Base-by-base conservation (phyloP, 2,329 filamentous ascomycete species). In the Exophiala sp. region DNA sequence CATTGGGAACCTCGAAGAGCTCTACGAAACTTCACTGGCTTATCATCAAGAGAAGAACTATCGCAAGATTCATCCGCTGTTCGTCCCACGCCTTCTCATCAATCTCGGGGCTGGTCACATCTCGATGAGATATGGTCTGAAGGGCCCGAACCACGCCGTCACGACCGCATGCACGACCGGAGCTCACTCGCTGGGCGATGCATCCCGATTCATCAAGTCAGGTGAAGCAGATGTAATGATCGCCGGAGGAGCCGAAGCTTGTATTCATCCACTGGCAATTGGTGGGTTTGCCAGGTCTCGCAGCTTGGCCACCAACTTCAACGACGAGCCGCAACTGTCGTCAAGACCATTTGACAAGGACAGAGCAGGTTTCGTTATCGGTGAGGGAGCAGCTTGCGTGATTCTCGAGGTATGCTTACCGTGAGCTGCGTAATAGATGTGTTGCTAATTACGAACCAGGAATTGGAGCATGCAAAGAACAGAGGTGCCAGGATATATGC, bases 91-190 rank as follows among this genome's bases (percentile, higher is more conserved):
- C 63, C 84, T 97, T 6, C 79, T 99, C 46, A 96, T 95, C 72
- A 99, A 99, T 69, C 82, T 99, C 62, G 94, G 89, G 0, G 94
- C 94, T 8, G 94, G 94, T 0, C 92, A 97, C 68, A 85, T 97
- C 35, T 92, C 92, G 21, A 97, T 99, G 85, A 88, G 85, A 63
- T 85, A 94, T 72, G 89, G 90, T 14, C 88, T 99, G 66, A 83
- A 88, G 70, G 94, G 94, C 0, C 94, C 94, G 3, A 96, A 96
- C 67, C 94, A 96, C 71, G 84, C 92, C 1, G 90, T 84, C 36
- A 95, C 92, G 0, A 99, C 94, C 10, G 94, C 94, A 54, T 99
- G 94, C 69, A 97, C 94, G 0, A 99, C 94, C 0, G 94, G 94
- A 9, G 89, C 92, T 1, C 94, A 99, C 73, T 91, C 91, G 1